phyloP scores from a whole-genome alignment of 352 stramenopile species.

The Pythium insidiosum region DNA sequence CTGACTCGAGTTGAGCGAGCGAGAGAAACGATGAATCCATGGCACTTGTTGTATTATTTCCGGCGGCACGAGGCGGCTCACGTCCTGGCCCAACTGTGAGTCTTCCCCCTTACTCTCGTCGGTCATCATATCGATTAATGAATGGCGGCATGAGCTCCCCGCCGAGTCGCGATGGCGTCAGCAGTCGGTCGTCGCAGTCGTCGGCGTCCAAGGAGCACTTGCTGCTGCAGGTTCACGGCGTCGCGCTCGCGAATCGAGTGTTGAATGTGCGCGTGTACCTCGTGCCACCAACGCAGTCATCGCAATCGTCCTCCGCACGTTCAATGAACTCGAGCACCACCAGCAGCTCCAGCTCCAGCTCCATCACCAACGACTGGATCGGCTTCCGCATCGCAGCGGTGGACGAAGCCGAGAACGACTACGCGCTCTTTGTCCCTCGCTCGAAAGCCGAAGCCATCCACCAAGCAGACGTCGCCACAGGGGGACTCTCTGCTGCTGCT shows the following conservation, averaged over 20 bases:
- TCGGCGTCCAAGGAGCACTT: constrained; percentile 11
- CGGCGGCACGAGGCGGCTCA: neutral
- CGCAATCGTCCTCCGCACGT: no score
- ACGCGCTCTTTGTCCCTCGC: constrained; percentile 38
- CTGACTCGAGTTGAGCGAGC: no score
- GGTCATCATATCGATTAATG: neutral
- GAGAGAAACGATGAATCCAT: no score
- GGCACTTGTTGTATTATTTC: neutral
- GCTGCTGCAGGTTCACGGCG: constrained; percentile 3
- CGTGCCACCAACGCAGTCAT: constrained; percentile 5
- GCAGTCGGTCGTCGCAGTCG: neutral
- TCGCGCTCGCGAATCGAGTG: constrained; percentile 7
- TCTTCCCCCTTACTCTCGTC: neutral
- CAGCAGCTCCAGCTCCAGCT: neutral
- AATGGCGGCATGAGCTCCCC: neutral
- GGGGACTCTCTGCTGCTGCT: no score
- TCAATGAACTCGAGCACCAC: no score
- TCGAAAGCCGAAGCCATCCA: constrained; percentile 42
- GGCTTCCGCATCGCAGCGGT: constrained; percentile 45
- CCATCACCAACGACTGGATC: constrained; percentile 3
- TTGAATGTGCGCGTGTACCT: constrained; percentile 16
- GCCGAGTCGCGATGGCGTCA: neutral
- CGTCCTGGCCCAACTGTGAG: neutral
- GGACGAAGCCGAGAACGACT: constrained; percentile 66
- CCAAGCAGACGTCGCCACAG: constrained; percentile 9